phyloP scores from a whole-genome alignment of 805 yeast genomes.

The Starmerella floris region DNA sequence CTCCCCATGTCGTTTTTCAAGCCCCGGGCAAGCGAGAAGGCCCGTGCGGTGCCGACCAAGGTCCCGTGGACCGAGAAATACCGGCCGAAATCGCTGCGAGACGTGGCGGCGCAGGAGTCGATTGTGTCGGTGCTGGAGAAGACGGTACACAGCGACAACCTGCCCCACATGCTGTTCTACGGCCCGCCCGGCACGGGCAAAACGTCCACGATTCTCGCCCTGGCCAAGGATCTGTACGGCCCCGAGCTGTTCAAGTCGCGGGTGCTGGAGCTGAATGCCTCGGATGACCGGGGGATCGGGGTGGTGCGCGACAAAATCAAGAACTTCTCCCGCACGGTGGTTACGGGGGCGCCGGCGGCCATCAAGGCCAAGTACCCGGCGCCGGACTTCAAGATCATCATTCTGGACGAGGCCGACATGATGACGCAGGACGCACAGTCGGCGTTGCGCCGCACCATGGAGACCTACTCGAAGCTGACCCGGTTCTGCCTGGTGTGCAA shows the following conservation, averaged over 20 bases:
- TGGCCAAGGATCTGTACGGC: slow-evolving; percentile 82
- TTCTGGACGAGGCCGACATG: slow-evolving; percentile 89
- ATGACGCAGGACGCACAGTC: slow-evolving; percentile 93
- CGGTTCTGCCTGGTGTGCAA: slow-evolving; percentile 92
- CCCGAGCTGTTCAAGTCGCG: slow-evolving; percentile 70
- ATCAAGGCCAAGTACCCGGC: slow-evolving; percentile 73
- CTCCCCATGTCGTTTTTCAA: slow-evolving; percentile 20
- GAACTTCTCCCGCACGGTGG: slow-evolving; percentile 77
- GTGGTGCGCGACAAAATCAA: slow-evolving; percentile 97
- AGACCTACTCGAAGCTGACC: slow-evolving; percentile 52
- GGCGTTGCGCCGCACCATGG: slow-evolving; percentile 81
- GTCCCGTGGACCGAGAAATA: slow-evolving; percentile 28
- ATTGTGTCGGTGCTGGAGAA: slow-evolving; percentile 72
- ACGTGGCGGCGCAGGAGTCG: slow-evolving; percentile 83
- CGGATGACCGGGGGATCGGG: slow-evolving; percentile 96
- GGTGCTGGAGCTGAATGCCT: slow-evolving; percentile 92
- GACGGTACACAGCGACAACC: slow-evolving; percentile 63
- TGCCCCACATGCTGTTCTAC: slow-evolving; percentile 69
- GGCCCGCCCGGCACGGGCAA: slow-evolving; percentile 96
- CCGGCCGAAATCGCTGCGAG: slow-evolving; percentile 77
- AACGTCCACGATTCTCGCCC: slow-evolving; percentile 75
- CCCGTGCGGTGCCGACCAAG: slow-evolving; percentile 13
- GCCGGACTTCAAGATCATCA: slow-evolving; percentile 89
- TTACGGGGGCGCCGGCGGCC: slow-evolving; percentile 62
- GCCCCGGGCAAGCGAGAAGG: slow-evolving; percentile 9